Percentiles rank a stretch among this genome's conserved stretches.
phyloP scores from a whole-genome alignment of 371 early-diverging fungal species.

The Batrachochytrium dendrobatidis region DNA sequence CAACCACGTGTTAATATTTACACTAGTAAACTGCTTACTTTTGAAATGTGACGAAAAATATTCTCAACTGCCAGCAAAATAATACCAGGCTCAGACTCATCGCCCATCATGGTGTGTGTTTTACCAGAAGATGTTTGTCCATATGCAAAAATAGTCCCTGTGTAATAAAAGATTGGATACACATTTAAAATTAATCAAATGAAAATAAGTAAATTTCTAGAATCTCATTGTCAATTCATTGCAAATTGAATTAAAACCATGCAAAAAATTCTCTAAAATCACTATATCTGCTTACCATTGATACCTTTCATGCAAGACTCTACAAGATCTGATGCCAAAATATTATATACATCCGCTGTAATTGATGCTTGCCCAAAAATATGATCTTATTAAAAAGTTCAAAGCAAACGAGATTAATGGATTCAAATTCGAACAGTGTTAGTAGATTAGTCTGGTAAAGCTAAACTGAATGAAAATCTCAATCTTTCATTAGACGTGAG shows the following conservation, averaged over 20 bases:
- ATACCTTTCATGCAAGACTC: neutral
- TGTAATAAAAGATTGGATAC: neutral
- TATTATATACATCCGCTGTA: neutral
- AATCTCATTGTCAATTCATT: neutral
- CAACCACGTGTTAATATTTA: no score
- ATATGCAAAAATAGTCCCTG: conserved; percentile 76
- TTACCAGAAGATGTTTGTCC: conserved; percentile 98
- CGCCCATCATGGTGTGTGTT: conserved; percentile 65
- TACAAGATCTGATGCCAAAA: neutral
- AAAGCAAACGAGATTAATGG: neutral
- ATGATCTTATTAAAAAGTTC: neutral
- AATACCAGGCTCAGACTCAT: conserved; percentile 47
- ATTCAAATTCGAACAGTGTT: neutral
- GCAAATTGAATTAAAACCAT: neutral
- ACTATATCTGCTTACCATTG: neutral
- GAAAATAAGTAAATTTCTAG: neutral
- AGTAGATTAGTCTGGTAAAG: neutral
- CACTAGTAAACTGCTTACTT: conserved; percentile 28
- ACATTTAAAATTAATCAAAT: neutral
- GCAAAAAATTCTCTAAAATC: neutral
- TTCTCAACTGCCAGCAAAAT: conserved; percentile 23
- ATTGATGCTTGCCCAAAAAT: neutral
- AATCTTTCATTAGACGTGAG: neutral
- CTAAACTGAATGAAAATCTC: neutral
- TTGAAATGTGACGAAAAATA: conserved; percentile 45